Conservation (phyloP, 2,329 filamentous ascomycete genomes). For the Arthrobotrys entomopaga region DNA sequence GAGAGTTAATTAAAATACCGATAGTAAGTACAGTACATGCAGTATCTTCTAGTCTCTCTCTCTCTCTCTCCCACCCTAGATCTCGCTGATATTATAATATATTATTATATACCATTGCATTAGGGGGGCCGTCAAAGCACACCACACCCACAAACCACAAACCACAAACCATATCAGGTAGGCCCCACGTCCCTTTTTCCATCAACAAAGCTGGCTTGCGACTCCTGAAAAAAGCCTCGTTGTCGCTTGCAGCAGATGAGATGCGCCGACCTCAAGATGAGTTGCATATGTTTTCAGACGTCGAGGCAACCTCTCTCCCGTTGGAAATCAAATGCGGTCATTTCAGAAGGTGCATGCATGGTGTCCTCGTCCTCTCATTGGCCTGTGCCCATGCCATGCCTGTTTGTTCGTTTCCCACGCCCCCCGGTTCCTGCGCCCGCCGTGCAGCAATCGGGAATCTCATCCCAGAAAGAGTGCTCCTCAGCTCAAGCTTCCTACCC, state of each 20-base stretch:
- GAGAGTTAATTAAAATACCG: too few relatives aligned
- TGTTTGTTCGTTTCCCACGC: neutral
- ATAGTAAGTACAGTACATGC: too few relatives aligned
- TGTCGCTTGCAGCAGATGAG: conserved; percentile 46
- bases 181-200: conserved; percentile 4
- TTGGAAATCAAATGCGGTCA: conserved; percentile 12
- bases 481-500: conserved; percentile 12
- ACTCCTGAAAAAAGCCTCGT: conserved; percentile 28
- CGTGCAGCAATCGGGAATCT: conserved; percentile 15
- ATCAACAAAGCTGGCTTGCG: conserved; percentile 5
- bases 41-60: too few relatives aligned
- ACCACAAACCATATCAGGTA: too few relatives aligned
- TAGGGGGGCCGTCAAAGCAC: too few relatives aligned
- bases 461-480: neutral
- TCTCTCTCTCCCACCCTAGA: too few relatives aligned
- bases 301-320: neutral
- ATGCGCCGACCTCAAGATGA: conserved; percentile 9
- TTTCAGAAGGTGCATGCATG: conserved; percentile 40
- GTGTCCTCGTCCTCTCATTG: conserved; percentile 30
- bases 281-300: conserved; percentile 3
- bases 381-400: neutral
- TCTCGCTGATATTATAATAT: neutral
- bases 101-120: neutral
- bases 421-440: conserved; percentile 35
- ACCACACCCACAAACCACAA: neutral